Evolutionary conservation across 1,139 yeast species (phyloP), one percentile per base, ranked within the genome.

Genomic region (Sugiyamaella sp.): DNA sequence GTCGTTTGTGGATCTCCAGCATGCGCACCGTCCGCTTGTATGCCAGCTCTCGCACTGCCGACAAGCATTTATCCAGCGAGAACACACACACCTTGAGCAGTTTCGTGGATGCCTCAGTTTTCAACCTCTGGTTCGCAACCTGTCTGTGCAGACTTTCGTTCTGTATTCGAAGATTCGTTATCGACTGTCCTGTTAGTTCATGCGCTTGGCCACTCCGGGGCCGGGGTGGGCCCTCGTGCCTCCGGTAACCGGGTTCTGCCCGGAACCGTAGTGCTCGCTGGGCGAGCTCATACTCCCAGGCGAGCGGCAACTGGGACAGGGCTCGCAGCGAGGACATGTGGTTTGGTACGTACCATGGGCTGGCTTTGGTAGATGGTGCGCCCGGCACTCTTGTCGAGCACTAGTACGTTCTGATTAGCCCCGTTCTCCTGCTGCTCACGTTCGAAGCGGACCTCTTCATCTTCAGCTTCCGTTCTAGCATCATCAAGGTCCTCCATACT

Each of bases 401-500:
- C n/a, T n/a, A n/a, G n/a, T n/a, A n/a, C n/a, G n/a, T n/a, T n/a
- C n/a, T n/a, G n/a, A n/a, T n/a, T n/a, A n/a, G n/a, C n/a, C n/a
- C n/a, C n/a, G n/a, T n/a, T n/a, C n/a, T n/a, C n/a, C n/a, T n/a
- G n/a, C n/a, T n/a, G n/a, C n/a, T n/a, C n/a, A n/a, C n/a, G n/a
- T n/a, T n/a, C n/a, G n/a, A n/a, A n/a, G n/a, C 4, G 24, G 8
- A 47, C 52, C 19, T 56, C 56, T 2, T 35, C 47, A 17, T 51
- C 50, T 14, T 51, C 50, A 4, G 40, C 52, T 48, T 58, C 63
- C 4, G 60, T 60, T 17, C 62, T 60, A 9, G 69, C 58, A 29
- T 54, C 53, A 49, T 69, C 73, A n/a, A n/a, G n/a, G 5, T 44
- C 52, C 46, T 58, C 63, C 4, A 61, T 60, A 19, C 62, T 60